phyloP scores from a whole-genome alignment of 495 filamentous ascomycete species.

The Acidiella bohemica region DNA sequence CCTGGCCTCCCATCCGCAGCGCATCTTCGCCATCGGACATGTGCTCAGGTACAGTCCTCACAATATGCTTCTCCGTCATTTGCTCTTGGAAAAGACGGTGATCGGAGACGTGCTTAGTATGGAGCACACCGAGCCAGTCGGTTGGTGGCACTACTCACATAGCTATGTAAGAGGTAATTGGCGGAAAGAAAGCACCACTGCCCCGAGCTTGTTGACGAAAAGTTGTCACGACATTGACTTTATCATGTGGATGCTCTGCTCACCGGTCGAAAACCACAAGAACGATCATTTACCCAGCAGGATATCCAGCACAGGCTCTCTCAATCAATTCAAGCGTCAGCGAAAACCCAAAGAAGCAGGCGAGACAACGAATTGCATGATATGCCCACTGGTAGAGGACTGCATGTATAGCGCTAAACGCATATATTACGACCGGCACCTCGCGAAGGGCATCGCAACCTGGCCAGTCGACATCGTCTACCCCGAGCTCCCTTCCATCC shows the following conservation, averaged over 20 bases:
- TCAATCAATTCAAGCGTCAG: constrained; percentile 56
- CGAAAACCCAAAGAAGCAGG: constrained; percentile 66
- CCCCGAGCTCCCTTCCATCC: constrained; percentile 75
- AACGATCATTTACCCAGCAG: constrained; percentile 54
- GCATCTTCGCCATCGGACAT: constrained; percentile 65
- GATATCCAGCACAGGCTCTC: constrained; percentile 56
- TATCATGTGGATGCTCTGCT: constrained; percentile 73
- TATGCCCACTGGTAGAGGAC: constrained; percentile 54
- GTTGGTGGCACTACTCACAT: constrained; percentile 93
- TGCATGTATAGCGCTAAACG: constrained; percentile 75
- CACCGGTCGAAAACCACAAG: constrained; percentile 31
- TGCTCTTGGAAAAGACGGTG: constrained; percentile 55
- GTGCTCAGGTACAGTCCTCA: constrained; percentile 62
- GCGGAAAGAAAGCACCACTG: constrained; percentile 60
- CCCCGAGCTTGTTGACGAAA: constrained; percentile 77
- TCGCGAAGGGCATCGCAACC: constrained; percentile 40
- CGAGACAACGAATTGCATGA: constrained; percentile 72
- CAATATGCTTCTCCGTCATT: constrained; percentile 67
- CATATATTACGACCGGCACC: constrained; percentile 53
- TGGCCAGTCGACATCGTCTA: constrained; percentile 85
- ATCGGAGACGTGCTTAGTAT: constrained; percentile 81
- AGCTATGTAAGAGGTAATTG: constrained; percentile 92
- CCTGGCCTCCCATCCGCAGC: constrained; percentile 28
- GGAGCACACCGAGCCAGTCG: constrained; percentile 86
- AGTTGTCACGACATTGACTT: constrained; percentile 92